Percentiles rank a stretch among this genome's conserved stretches.
These are phyloP conservation scores for Nothophoma quercina DNA, from an alignment of 2,329 filamentous ascomycete species.

Conservation along the genomic window DNA sequence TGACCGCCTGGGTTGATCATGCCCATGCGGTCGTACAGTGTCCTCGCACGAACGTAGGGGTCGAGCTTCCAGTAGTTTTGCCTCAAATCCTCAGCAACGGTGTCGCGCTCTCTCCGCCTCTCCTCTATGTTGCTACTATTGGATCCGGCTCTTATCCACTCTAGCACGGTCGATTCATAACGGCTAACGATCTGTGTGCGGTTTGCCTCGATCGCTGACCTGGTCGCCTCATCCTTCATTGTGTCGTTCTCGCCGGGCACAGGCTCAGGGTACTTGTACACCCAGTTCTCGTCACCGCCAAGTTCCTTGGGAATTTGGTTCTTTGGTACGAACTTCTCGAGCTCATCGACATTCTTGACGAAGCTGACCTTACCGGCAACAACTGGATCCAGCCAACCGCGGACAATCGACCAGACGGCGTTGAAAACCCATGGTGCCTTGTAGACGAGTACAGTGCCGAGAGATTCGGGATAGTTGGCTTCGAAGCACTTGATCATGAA, in stretches of 20 bases:
- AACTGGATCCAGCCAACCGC: slow-evolving; percentile 95
- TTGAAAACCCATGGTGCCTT: slow-evolving; percentile 98
- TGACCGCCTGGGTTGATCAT: slow-evolving; percentile 72
- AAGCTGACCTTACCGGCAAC: slow-evolving; percentile 95
- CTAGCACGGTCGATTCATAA: slow-evolving; percentile 76
- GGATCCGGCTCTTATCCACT: slow-evolving; percentile 72
- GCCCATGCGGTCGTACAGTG: slow-evolving; percentile 83
- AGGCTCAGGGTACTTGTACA: slow-evolving; percentile 83
- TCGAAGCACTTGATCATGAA: slow-evolving; percentile 99
- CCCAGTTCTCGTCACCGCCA: slow-evolving; percentile 85
- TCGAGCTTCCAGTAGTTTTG: slow-evolving; percentile 89
- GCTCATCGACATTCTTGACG: slow-evolving; percentile 79
- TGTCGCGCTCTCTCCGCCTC: slow-evolving; percentile 65
- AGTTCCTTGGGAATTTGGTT: slow-evolving; percentile 80
- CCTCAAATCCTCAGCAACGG: slow-evolving; percentile 69
- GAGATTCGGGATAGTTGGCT: slow-evolving; percentile 94
- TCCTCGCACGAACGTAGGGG: slow-evolving; percentile 82
- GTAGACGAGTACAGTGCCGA: slow-evolving; percentile 90
- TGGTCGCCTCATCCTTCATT: slow-evolving; percentile 70
- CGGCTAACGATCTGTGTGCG: slow-evolving; percentile 71
- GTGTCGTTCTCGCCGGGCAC: slow-evolving; percentile 75
- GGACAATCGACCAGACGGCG: slow-evolving; percentile 95
- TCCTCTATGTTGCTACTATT: slow-evolving; percentile 50
- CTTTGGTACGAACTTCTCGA: slow-evolving; percentile 77
- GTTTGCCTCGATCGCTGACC: slow-evolving; percentile 69